Base-by-base conservation (phyloP, 1,284 basidiomycete species). In the Ceratobasidium sp. region DNA sequence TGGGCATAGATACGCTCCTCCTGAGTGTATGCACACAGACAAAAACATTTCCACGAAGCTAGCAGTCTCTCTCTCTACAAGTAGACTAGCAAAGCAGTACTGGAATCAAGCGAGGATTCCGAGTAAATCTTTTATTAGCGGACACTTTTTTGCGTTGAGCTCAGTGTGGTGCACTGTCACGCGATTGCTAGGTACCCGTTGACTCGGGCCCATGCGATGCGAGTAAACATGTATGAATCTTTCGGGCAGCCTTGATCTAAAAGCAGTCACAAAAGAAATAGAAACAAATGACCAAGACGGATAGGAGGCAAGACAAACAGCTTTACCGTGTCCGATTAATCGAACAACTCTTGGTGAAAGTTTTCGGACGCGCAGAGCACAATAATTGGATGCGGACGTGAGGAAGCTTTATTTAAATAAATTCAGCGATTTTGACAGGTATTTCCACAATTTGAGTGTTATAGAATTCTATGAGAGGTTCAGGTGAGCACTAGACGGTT, bases 361-460 rank as follows among this genome's bases (percentile, higher is more conserved):
- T 68, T 68, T 68, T 68, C 33, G 23, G 28, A 23, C 49, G 49
- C 15, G 53, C 20, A 71, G 33, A 71, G 53, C 56, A 71, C 46
- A 69, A 56, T 55, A 67, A 67, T 76, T 56, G 26, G 56, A 33
- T 44, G 18, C 46, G 40, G 40, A 20, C 60, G 55, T 33, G 51
- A 63, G 15, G 60, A 69, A 33, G 33, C 4, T 33, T 33, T 72
- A 73, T 39, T 88, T 84, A 95, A 82, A 95, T 95, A 79, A 95
- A 90, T 83, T 96, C 95, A 49, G 94, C 94, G 78, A 95, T 94
- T 84, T 96, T 96, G 81, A 97, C 95, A 5, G 95, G 95, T 95
- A 97, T 97, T 88, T 97, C 95, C 83, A 97, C 95, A 83, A 97
- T 96, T 83, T 96, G 94, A 80, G 94, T 95, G 86, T 92, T 93